These are phyloP conservation scores for Cicer yamashitae DNA, from an alignment of 306 rosid genomes.

Conservation along the genomic window DNA sequence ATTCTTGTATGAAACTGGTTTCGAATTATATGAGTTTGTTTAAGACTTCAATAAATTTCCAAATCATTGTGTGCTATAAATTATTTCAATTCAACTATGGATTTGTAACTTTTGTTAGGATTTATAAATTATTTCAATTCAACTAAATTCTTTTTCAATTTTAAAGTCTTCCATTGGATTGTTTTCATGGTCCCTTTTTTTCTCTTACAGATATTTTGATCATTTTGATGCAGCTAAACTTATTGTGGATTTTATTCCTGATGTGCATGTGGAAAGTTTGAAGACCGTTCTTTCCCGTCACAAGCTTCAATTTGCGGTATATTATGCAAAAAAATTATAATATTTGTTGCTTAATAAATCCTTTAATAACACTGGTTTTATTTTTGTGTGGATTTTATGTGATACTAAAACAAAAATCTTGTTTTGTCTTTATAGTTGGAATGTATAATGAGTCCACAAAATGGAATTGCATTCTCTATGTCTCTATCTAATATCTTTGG, in stretches of 20 bases:
- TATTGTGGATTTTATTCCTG: conserved; percentile 78
- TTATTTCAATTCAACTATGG: conserved; percentile 29
- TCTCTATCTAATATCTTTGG: conserved; percentile 26
- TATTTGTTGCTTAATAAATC: not conserved
- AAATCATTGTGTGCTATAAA: conserved; percentile 32
- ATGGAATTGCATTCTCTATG: not conserved
- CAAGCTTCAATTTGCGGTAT: conserved; percentile 76
- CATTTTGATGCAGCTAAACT: conserved; percentile 70
- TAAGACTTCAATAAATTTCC: conserved; percentile 19
- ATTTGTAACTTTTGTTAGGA: conserved; percentile 23
- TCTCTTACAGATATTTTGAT: conserved; percentile 43
- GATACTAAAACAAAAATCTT: not conserved
- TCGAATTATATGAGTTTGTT: not conserved
- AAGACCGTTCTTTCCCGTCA: conserved; percentile 70
- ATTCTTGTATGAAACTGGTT: conserved; percentile 29
- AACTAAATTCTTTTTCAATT: conserved; percentile 12
- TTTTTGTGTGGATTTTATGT: not conserved
- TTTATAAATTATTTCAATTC: conserved; percentile 28
- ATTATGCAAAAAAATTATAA: conserved; percentile 1
- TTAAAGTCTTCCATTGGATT: not conserved
- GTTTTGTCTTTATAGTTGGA: conserved; percentile 33
- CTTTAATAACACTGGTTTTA: not conserved
- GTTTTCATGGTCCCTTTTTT: conserved; percentile 1
- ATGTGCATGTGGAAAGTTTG: conserved; percentile 70
- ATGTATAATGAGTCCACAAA: conserved; percentile 34